phyloP scores from a whole-genome alignment of 768 basidiomycete species.

The Leucocoprinus sp. region DNA sequence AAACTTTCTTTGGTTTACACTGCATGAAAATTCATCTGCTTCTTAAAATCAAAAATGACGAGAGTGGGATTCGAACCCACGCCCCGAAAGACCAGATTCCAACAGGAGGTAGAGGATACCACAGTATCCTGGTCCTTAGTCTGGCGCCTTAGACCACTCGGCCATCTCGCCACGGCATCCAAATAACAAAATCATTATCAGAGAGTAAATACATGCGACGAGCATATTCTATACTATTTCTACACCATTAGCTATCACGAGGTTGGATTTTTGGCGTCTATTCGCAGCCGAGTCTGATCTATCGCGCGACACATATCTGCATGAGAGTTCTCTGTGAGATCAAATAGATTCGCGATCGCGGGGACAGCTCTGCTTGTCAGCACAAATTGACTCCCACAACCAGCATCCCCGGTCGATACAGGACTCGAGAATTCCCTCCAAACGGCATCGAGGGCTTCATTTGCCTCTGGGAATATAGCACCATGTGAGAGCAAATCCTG shows the following conservation, averaged over 20 bases:
- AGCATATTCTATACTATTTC: too few species aligned
- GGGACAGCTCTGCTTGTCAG: slow-evolving; percentile 49
- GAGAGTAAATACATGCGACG: too few species aligned
- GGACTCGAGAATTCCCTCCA: slow-evolving; percentile 28
- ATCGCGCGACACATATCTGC: slow-evolving; percentile 56
- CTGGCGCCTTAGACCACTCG: slow-evolving; percentile 89
- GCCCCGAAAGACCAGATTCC: slow-evolving; percentile 28
- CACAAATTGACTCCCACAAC: slow-evolving; percentile 26
- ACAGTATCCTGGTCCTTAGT: slow-evolving; percentile 43
- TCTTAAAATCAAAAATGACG: slow-evolving; percentile 6
- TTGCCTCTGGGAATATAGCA: slow-evolving; percentile 48
- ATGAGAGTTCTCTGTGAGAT: slow-evolving; percentile 34
- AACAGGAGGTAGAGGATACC: background rate
- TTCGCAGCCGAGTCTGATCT: slow-evolving; percentile 42
- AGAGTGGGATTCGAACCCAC: slow-evolving; percentile 28
- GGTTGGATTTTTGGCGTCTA: slow-evolving; percentile 14
- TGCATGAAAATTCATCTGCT: too few species aligned
- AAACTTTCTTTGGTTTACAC: too few species aligned
- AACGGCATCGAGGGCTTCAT: slow-evolving; percentile 45
- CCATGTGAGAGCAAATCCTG: slow-evolving; percentile 48
- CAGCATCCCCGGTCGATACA: slow-evolving; percentile 1
- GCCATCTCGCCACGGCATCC: slow-evolving; percentile 59
- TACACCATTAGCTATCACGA: too few species aligned
- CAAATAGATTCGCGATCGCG: slow-evolving; percentile 36
- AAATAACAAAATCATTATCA: too few species aligned